These are phyloP conservation scores for Hyaloperonospora brassicae DNA, from an alignment of 352 stramenopile species.

Conservation along the genomic window DNA sequence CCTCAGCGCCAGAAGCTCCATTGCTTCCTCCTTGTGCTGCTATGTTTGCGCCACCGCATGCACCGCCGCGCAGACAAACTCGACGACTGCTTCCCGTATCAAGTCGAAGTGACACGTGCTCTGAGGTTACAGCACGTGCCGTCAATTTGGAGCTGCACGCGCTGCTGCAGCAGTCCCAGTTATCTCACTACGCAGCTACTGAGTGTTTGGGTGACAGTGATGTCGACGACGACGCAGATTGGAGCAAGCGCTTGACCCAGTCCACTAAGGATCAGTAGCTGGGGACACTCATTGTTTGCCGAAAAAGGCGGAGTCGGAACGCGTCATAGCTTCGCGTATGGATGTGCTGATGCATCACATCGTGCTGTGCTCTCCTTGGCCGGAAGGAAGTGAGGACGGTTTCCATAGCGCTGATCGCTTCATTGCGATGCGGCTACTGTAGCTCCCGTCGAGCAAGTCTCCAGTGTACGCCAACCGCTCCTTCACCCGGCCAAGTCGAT, in stretches of 20 bases:
- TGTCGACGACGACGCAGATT: conserved; percentile 3
- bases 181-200: conserved; percentile 2
- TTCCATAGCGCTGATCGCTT: no score
- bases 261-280: no score
- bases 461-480: no score
- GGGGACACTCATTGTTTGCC: no score
- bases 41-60: conserved; percentile 18
- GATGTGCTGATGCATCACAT: no score
- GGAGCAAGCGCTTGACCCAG: neutral
- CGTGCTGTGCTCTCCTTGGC: no score
- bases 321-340: no score
- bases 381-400: no score
- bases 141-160: conserved; percentile 18
- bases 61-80: conserved; percentile 8
- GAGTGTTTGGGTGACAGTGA: conserved; percentile 9
- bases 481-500: no score
- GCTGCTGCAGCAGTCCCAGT: conserved; percentile 16
- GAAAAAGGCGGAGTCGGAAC: no score
- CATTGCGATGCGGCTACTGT: no score
- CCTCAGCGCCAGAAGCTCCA: neutral
- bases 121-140: neutral
- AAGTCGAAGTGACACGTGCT: neutral
- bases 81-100: conserved; percentile 3
- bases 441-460: no score
- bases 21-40: conserved; percentile 6